Evolutionary conservation across 2,329 filamentous ascomycete genomes (phyloP), one percentile per base, ranked within the genome.

Genomic region (Alternaria longipes): DNA sequence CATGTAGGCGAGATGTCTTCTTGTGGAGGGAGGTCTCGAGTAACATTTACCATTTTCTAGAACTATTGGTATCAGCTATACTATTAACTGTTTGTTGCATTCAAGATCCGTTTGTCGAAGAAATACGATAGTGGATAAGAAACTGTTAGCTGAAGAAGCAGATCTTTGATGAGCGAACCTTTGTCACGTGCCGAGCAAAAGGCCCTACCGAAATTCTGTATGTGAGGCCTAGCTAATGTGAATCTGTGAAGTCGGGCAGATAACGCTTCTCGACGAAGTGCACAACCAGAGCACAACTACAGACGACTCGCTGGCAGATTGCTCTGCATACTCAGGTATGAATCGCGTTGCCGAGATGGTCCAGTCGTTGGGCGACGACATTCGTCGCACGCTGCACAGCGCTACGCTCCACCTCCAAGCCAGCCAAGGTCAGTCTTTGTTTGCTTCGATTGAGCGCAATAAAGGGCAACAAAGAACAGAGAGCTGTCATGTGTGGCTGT

Each of bases 401-500:
- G 62, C 58, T 57, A 49, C 54, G 46, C 54, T 66, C 59, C 55
- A 55, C 58, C 38, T 36, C 59, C 58, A 61, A 66, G 58, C 55
- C 38, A 44, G 54, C 60, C 61, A 57, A 56, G 65, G 20, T 44
- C 61, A 41, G 42, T 28, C 32, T 54, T 24, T 56, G 14, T 41
- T 20, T 52, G 36, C 46, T 65, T 68, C 22, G 57, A 40, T 46
- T 36, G 45, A 60, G 26, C 20, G 40, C 45, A 60, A 56, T 36
- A 3, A 14, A 50, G 32, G 3, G 46, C 47, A 41, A 52, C 56
- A 46, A 52, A 47, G 59, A 56, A 64, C 62, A 55, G 64, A 68
- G 61, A 52, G 24, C 42, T 67, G 56, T 64, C 63, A 68, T 65
- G 59, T 63, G 68, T 63, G 65, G 58, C 51, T 62, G 53, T 66